Evolutionary conservation across 1,139 yeast genomes (phyloP).

Genomic region (Zygotorulaspora mrakii): DNA sequence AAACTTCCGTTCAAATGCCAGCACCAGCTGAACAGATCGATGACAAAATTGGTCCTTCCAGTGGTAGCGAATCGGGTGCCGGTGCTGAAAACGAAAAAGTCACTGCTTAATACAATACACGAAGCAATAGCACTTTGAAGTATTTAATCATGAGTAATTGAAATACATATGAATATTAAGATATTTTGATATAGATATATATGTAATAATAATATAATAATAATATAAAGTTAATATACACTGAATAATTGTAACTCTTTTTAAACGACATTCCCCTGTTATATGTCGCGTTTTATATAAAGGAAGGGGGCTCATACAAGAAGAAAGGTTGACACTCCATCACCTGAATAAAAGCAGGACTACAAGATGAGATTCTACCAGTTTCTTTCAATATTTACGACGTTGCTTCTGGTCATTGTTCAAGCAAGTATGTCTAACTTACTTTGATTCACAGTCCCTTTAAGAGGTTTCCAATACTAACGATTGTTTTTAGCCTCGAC

Average conservation of each 20-base stretch:
- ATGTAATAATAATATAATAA: not conserved
- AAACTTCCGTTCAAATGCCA: conserved; percentile 35
- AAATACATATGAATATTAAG: not conserved
- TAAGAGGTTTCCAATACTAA: conserved; percentile 1
- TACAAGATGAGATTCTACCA: conserved; percentile 5
- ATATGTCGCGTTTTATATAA: too few species aligned
- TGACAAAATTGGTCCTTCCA: conserved; percentile 33
- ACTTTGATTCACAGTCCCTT: not conserved
- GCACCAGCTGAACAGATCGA: conserved; percentile 33
- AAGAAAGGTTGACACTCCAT: not conserved
- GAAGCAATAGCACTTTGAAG: not conserved
- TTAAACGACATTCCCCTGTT: not conserved
- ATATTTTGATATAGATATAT: not conserved
- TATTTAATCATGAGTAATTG: conserved; percentile 1
- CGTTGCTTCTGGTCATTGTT: conserved; percentile 3
- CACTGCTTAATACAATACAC: conserved; percentile 7
- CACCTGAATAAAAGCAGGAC: not conserved
- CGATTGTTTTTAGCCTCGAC: conserved; percentile 7
- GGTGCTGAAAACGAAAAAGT: conserved; percentile 11
- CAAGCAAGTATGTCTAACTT: conserved; percentile 10
- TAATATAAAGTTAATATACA: conserved; percentile 3
- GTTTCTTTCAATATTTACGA: not conserved
- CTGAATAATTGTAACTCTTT: not conserved
- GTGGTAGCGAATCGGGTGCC: conserved; percentile 11
- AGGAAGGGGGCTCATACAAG: too few species aligned